Conservation (phyloP, 1,284 basidiomycete species). For the Rhodotorula mucilaginosa region DNA sequence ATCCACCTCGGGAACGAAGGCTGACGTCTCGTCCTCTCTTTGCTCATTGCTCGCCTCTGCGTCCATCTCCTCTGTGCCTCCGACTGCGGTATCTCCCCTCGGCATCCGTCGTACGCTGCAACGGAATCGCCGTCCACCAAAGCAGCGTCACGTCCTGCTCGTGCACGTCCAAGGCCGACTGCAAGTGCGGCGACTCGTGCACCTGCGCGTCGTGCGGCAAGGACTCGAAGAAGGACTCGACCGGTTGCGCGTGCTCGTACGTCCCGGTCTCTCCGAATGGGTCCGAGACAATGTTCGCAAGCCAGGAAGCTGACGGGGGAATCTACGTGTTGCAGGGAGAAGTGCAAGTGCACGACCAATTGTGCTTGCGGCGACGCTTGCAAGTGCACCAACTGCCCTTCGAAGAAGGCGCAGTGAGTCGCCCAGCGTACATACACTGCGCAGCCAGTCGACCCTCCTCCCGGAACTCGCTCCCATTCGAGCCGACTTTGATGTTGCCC, state of each 20-base stretch:
- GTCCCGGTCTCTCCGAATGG: background rate
- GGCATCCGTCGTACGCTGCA: background rate
- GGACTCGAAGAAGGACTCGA: background rate
- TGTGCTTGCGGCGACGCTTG: background rate
- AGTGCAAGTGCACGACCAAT: background rate
- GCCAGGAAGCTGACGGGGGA: too few relatives aligned
- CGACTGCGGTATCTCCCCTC: too few relatives aligned
- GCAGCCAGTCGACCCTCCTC: too few relatives aligned
- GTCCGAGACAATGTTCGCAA: too few relatives aligned
- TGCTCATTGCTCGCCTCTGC: too few relatives aligned
- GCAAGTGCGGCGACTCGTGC: slow-evolving; percentile 19
- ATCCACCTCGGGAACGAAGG: too few relatives aligned
- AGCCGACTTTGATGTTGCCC: too few relatives aligned
- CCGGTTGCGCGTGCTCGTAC: background rate
- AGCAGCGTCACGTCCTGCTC: slow-evolving; percentile 4
- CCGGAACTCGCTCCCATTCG: too few relatives aligned
- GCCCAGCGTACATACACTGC: too few relatives aligned
- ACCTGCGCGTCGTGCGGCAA: slow-evolving; percentile 17
- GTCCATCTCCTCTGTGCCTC: too few relatives aligned
- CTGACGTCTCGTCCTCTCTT: too few relatives aligned
- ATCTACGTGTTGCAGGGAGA: background rate
- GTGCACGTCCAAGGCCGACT: slow-evolving; percentile 9
- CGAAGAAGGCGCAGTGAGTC: background rate
- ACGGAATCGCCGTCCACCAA: too few relatives aligned
- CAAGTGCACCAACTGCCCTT: background rate